phyloP scores from a whole-genome alignment of 2,329 filamentous ascomycete species.

The Daldinia eschscholtzii region DNA sequence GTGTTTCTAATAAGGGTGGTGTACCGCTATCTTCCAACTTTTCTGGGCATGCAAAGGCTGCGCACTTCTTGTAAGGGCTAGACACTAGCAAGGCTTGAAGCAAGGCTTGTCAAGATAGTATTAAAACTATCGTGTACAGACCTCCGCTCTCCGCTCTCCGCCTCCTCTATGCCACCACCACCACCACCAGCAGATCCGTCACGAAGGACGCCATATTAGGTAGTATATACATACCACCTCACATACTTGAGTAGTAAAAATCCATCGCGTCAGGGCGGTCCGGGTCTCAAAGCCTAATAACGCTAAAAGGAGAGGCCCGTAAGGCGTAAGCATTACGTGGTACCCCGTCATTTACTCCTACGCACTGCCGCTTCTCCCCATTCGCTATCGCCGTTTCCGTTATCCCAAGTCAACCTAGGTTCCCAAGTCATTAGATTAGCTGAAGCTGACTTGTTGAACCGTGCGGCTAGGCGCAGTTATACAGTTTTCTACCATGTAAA shows the following conservation, averaged over 20 bases:
- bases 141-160: conserved; percentile 36
- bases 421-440: conserved; percentile 33
- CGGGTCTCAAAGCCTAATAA: conserved; percentile 39
- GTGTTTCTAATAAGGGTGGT: conserved; percentile 31
- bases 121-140: conserved; percentile 5
- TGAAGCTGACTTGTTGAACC: conserved; percentile 29
- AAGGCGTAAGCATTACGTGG: conserved; percentile 42
- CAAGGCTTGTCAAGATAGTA: neutral
- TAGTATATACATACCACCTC: conserved; percentile 32
- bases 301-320: conserved; percentile 38
- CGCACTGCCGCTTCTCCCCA: conserved; percentile 18
- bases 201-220: conserved; percentile 17
- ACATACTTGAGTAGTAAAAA: conserved; percentile 9
- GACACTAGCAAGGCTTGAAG: conserved; percentile 18
- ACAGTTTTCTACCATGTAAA: conserved; percentile 35
- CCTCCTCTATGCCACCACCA: neutral
- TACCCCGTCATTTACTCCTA: conserved; percentile 35
- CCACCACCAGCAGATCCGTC: conserved; percentile 20
- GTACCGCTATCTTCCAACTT: conserved; percentile 27
- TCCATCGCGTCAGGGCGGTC: conserved; percentile 39
- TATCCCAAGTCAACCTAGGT: conserved; percentile 17
- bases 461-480: conserved; percentile 43
- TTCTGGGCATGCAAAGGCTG: conserved; percentile 37
- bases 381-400: conserved; percentile 35
- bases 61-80: conserved; percentile 29